A percentile compares a stretch with the other conserved stretches of the same genome.
Evolutionary conservation across 176 grass and related monocot species (phyloP).

Genomic region (Paspalum vaginatum): DNA sequence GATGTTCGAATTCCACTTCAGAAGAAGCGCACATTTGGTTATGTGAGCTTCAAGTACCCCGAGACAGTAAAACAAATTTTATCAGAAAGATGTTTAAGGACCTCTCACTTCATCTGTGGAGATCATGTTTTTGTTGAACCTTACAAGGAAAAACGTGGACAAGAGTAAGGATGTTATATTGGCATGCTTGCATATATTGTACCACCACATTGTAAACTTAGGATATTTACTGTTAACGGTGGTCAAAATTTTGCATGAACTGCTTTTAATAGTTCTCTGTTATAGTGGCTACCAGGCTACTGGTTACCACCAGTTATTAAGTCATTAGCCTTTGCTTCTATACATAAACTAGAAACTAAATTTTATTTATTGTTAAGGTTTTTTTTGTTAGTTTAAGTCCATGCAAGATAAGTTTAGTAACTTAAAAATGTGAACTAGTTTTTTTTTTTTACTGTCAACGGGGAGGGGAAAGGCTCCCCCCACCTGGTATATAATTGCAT

Average conservation of each 20-base stretch:
- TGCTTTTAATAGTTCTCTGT: background rate
- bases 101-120: constrained; percentile 66
- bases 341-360: background rate
- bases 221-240: constrained; percentile 19
- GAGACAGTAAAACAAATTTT: constrained; percentile 55
- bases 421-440: constrained; percentile 13
- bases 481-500: too few relatives aligned
- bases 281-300: background rate
- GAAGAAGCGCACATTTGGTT: constrained; percentile 58
- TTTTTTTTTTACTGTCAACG: too few relatives aligned
- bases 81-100: constrained; percentile 35
- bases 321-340: background rate
- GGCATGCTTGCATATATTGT: background rate
- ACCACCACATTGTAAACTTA: background rate
- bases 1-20: constrained; percentile 56
- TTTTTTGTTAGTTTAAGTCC: constrained; percentile 24
- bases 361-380: background rate
- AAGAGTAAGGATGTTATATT: constrained; percentile 2
- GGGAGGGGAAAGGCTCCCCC: too few relatives aligned
- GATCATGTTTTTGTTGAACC: constrained; percentile 38
- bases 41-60: constrained; percentile 64
- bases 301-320: constrained; percentile 3
- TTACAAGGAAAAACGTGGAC: constrained; percentile 52
- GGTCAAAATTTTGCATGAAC: constrained; percentile 1
- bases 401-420: background rate